A percentile compares a stretch with the other conserved stretches of the same genome.
Evolutionary conservation across 164 flowering plant genomes (phyloP).

Genomic region (Dillenia suffruticosa): DNA sequence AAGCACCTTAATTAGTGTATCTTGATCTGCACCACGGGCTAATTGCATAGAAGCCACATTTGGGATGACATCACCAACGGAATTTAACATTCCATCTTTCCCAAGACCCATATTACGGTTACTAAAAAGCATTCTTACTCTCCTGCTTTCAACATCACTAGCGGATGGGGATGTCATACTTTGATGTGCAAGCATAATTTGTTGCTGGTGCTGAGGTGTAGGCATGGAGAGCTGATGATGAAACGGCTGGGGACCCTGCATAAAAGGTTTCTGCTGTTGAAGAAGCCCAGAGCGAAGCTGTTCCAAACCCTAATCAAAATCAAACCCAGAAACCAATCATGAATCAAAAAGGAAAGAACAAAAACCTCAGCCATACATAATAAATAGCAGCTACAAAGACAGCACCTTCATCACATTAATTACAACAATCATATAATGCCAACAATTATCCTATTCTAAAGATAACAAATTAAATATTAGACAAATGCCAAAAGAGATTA

Average conservation of each 20-base stretch:
- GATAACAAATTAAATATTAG: no score
- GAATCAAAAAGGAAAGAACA: not conserved
- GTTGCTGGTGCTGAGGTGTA: slow-evolving; percentile 81
- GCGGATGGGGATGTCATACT: slow-evolving; percentile 75
- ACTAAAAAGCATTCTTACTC: slow-evolving; percentile 74
- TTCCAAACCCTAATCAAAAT: slow-evolving; percentile 55
- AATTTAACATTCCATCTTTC: slow-evolving; percentile 72
- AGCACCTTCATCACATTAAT: no score
- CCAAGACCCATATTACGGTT: slow-evolving; percentile 54
- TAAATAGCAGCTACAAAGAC: no score
- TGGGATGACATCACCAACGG: slow-evolving; percentile 77
- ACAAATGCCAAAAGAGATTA: no score
- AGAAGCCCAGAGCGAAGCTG: slow-evolving; percentile 83
- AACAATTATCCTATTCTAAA: no score
- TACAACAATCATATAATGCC: no score
- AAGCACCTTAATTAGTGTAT: slow-evolving; percentile 74
- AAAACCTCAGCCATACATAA: no score
- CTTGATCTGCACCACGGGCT: slow-evolving; percentile 67
- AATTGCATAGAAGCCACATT: slow-evolving; percentile 79
- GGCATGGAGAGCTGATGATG: slow-evolving; percentile 15
- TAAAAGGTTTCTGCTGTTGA: slow-evolving; percentile 84
- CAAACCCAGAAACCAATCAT: not conserved
- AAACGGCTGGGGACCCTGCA: slow-evolving; percentile 83
- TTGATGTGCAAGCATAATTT: slow-evolving; percentile 80
- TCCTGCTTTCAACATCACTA: slow-evolving; percentile 69